Base-by-base conservation (phyloP, 257 asterid genomes). In the Fraxinus americana region DNA sequence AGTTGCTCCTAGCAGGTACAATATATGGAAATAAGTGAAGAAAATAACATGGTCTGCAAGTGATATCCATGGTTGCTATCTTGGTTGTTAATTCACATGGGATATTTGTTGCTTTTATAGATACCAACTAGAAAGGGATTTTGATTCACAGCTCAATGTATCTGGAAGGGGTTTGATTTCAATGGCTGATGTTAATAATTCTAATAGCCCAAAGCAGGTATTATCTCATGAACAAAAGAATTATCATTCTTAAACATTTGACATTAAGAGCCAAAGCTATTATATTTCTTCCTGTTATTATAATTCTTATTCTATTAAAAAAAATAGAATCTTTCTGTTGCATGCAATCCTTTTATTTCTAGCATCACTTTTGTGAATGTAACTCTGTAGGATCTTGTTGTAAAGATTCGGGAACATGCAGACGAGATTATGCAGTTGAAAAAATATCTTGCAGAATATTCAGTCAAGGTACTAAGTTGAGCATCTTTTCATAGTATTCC, bases 371-470 rank as follows among this genome's bases (percentile, higher is more conserved):
- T 78, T 80, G 16, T 81, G 68, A 39, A 25, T 80, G 78, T 81
- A 67, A 77, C 36, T 72, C 17, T 76, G 80, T 82, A 92, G 96
- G 98, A 91, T 72, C 90, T 88, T 79, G 87, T 90, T 76, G 81
- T 86, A 73, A 91, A 89, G 87, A 84, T 90, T 77, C 92, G 79
- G 75, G 97, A 91, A 77, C 96, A 90, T 78, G 99, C 91, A 79
- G 91, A 92, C 80, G 99, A 96, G 89, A 90, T 96, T 86, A 76
- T 84, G 73, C 97, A 88, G 71, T 82, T 93, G 83, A 88, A 82
- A 83, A 90, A 86, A 71, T 92, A 91, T 85, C 97, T 96, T 73
- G 77, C 95, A 41, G 99, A 96, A 82, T 96, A 84, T 79, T 90
- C 97, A 32, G n/a, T 87, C 76, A 96, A 93, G 94, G 99, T 94